Base-by-base conservation (phyloP, 768 basidiomycete genomes). In the Paxillus rubicundulus region DNA sequence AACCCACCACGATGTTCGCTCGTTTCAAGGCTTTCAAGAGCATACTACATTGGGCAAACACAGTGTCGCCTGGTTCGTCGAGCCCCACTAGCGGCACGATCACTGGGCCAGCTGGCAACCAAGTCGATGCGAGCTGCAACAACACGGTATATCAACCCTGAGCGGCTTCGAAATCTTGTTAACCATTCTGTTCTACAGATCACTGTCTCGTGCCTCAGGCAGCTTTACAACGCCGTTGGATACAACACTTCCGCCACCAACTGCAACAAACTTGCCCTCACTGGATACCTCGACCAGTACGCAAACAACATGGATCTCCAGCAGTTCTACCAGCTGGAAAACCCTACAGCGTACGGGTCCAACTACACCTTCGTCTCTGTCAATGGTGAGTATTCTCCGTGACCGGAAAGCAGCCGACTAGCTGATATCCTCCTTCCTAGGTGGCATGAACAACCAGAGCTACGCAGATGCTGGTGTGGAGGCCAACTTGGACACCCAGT, bases 1-100 rank as follows among this genome's bases (percentile, higher is more conserved):
- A 88, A 54, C 87, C 87, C 0, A 89, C 87, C 2, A 89, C 86
- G 2, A 77, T 81, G 65, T 89, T 89, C 59, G 71, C 75, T 39
- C 77, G 76, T 52, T 67, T 72, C 53, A 78, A 74, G 55, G 67
- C 68, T 8, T 68, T 78, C 48, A 73, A 59, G 52, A 74, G 75
- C 5, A 79, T 72, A 0, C 57, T 81, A 20, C 69, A 73, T 49
- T 70, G 61, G 61, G 53, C 68, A 10, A 56, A 59, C 1, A 39
- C 20, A 16, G 27, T 7, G 38, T 54, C 20, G 30, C 58, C 24
- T 47, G 39, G 7, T 2, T 52, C 57, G 9, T 38, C 0, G 24
- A 50, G 38, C 12, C 21, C 50, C 24, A 45, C 55, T 20, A 49
- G 30, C 1, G 54, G 51, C 39, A 61, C 21, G 60, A 67, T 54